Evolutionary conservation across 495 filamentous ascomycete genomes (phyloP).

Genomic region (Lindgomyces ingoldianus): DNA sequence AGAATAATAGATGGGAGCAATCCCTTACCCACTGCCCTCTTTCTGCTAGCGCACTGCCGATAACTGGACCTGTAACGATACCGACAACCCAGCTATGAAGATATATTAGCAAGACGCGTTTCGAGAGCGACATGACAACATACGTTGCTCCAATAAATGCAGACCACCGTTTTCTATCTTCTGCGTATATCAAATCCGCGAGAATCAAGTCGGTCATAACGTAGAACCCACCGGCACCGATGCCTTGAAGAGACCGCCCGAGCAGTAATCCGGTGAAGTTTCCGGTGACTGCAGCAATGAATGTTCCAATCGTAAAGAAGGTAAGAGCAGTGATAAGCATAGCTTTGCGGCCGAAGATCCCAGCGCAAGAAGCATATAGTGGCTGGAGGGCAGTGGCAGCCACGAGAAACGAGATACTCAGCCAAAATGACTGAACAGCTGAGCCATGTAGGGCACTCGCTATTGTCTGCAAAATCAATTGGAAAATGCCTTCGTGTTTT

Average conservation of each 20-base stretch:
- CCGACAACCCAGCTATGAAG: slow-evolving; percentile 55
- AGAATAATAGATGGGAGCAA: not conserved
- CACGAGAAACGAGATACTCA: slow-evolving; percentile 55
- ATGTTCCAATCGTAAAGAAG: slow-evolving; percentile 60
- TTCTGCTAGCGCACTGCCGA: slow-evolving; percentile 46
- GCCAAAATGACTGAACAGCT: slow-evolving; percentile 61
- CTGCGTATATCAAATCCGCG: slow-evolving; percentile 59
- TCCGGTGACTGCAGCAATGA: slow-evolving; percentile 59
- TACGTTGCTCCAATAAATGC: slow-evolving; percentile 43
- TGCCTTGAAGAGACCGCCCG: slow-evolving; percentile 67
- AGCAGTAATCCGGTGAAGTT: slow-evolving; percentile 62
- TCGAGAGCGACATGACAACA: slow-evolving; percentile 1
- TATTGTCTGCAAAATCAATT: slow-evolving; percentile 47
- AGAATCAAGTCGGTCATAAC: slow-evolving; percentile 65
- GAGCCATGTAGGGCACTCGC: slow-evolving; percentile 51
- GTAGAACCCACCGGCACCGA: slow-evolving; percentile 70
- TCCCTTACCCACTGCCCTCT: slow-evolving; percentile 29
- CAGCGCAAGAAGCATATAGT: slow-evolving; percentile 44
- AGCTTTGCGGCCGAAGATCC: slow-evolving; percentile 51
- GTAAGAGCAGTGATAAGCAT: slow-evolving; percentile 54
- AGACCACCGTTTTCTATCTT: slow-evolving; percentile 50
- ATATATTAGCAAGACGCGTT: not conserved
- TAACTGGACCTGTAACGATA: slow-evolving; percentile 63
- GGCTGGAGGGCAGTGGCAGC: slow-evolving; percentile 46
- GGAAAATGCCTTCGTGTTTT: not conserved